Conservation (phyloP, 495 filamentous ascomycete genomes). For the Penicillium taxi region DNA sequence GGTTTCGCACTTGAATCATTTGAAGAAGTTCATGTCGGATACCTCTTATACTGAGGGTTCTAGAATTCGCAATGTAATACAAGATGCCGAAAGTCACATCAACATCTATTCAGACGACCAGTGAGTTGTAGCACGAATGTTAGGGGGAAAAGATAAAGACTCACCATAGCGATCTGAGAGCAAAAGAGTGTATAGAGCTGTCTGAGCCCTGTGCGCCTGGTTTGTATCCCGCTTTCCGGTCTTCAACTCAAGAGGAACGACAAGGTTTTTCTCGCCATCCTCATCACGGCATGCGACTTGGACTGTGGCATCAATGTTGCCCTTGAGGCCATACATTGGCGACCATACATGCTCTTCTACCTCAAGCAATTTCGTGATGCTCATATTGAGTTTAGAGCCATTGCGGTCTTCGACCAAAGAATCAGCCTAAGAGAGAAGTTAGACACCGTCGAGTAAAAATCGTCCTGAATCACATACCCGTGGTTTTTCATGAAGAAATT, state of each 20-base stretch:
- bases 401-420: slow-evolving; percentile 74
- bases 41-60: slow-evolving; percentile 74
- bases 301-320: slow-evolving; percentile 96
- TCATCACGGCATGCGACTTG: slow-evolving; percentile 75
- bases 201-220: slow-evolving; percentile 79
- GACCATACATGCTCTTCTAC: slow-evolving; percentile 98
- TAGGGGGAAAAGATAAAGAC: slow-evolving; percentile 16
- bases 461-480: slow-evolving; percentile 42
- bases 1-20: slow-evolving; percentile 95
- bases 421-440: slow-evolving; percentile 41
- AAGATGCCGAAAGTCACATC: slow-evolving; percentile 81
- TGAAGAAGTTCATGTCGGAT: slow-evolving; percentile 80
- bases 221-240: slow-evolving; percentile 75
- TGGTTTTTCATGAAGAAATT: slow-evolving; percentile 67
- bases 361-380: slow-evolving; percentile 86
- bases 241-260: slow-evolving; percentile 91
- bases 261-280: slow-evolving; percentile 54
- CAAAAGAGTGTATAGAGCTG: slow-evolving; percentile 85
- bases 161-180: slow-evolving; percentile 84
- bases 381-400: slow-evolving; percentile 63
- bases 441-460: not conserved
- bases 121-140: not conserved
- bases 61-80: slow-evolving; percentile 87
- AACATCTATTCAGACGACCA: slow-evolving; percentile 53
- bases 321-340: slow-evolving; percentile 92